phyloP scores from a whole-genome alignment of 805 yeast species.

The Suhomyces sp. region DNA sequence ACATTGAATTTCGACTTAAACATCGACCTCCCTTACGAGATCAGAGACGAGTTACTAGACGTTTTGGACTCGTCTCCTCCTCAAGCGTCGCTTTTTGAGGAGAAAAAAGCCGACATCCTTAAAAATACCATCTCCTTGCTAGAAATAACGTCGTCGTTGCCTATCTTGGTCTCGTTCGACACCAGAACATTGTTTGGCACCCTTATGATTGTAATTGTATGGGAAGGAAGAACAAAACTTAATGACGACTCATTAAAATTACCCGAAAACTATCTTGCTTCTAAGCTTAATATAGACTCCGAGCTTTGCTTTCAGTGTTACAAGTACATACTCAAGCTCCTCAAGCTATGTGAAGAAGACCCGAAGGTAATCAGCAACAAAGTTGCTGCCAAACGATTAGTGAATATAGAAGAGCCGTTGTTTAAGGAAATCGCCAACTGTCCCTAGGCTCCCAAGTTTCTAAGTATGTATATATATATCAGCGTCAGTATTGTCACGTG shows the following conservation, averaged over 20 bases:
- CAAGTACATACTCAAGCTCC: conserved; percentile 21
- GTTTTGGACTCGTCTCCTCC: conserved; percentile 1
- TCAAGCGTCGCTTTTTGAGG: conserved; percentile 7
- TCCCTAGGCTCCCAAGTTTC: not conserved
- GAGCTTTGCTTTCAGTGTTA: conserved; percentile 23
- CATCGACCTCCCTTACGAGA: conserved; percentile 37
- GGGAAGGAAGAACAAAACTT: conserved; percentile 21
- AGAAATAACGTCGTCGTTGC: conserved; percentile 38
- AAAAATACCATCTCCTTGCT: conserved; percentile 33
- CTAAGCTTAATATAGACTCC: conserved; percentile 13
- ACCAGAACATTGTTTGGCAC: conserved; percentile 32
- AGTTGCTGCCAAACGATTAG: conserved; percentile 18
- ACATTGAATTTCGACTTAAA: conserved; percentile 39
- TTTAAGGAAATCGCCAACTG: not conserved
- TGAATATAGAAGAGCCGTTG: not conserved
- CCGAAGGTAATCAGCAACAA: conserved; percentile 23
- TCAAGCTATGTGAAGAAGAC: conserved; percentile 22
- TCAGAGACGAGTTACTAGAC: conserved; percentile 23
- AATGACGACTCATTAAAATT: conserved; percentile 10
- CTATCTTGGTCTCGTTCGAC: conserved; percentile 36
- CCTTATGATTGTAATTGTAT: conserved; percentile 18
- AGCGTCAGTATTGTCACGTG: not conserved
- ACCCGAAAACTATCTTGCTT: conserved; percentile 19
- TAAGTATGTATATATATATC: not conserved
- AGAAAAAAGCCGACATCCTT: conserved; percentile 19